A percentile compares a stretch with the other conserved stretches of the same genome.
phyloP scores from a whole-genome alignment of 116 monocot genomes.

The Papilionanthe hybrid region DNA sequence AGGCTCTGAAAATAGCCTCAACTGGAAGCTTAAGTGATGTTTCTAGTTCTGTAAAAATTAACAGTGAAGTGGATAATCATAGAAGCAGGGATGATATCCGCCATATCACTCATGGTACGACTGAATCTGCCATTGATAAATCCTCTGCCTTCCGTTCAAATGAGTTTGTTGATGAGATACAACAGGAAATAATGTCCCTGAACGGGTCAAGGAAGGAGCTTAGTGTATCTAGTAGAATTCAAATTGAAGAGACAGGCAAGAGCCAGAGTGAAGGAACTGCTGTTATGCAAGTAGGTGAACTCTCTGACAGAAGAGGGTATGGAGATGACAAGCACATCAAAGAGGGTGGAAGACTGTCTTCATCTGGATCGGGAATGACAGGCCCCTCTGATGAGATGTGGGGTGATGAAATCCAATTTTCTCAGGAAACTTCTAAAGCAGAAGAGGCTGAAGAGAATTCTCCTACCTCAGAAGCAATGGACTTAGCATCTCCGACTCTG shows the following conservation, averaged over 20 bases:
- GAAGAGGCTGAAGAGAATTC: slow-evolving; percentile 27
- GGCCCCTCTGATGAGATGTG: slow-evolving; percentile 73
- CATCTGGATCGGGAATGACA: slow-evolving; percentile 25
- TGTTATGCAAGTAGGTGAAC: slow-evolving; percentile 3
- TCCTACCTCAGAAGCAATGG: slow-evolving; percentile 15
- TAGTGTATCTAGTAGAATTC: slow-evolving; percentile 13
- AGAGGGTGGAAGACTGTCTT: slow-evolving; percentile 26
- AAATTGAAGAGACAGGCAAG: slow-evolving; percentile 6
- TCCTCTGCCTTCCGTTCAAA: slow-evolving; percentile 48
- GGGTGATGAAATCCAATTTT: slow-evolving; percentile 34
- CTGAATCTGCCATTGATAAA: slow-evolving; percentile 59
- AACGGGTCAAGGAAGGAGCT: slow-evolving; percentile 8
- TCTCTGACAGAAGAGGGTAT: slow-evolving; percentile 1
- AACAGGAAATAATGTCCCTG: slow-evolving; percentile 24
- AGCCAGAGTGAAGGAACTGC: slow-evolving; percentile 7
- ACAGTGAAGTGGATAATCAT: slow-evolving; percentile 13
- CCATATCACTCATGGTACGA: slow-evolving; percentile 13
- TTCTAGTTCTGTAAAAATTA: slow-evolving; percentile 18
- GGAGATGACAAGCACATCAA: slow-evolving; percentile 16
- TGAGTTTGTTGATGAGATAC: slow-evolving; percentile 51
- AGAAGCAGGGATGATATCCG: slow-evolving; percentile 7
- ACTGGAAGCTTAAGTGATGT: slow-evolving; percentile 14
- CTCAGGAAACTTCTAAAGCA: slow-evolving; percentile 20
- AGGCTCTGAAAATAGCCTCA: slow-evolving; percentile 7
- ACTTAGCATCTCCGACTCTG: slow-evolving; percentile 3